Evolutionary conservation across 768 basidiomycete genomes (phyloP), one percentile per base, ranked within the genome.

Genomic region (Dacryopinax spathularia): DNA sequence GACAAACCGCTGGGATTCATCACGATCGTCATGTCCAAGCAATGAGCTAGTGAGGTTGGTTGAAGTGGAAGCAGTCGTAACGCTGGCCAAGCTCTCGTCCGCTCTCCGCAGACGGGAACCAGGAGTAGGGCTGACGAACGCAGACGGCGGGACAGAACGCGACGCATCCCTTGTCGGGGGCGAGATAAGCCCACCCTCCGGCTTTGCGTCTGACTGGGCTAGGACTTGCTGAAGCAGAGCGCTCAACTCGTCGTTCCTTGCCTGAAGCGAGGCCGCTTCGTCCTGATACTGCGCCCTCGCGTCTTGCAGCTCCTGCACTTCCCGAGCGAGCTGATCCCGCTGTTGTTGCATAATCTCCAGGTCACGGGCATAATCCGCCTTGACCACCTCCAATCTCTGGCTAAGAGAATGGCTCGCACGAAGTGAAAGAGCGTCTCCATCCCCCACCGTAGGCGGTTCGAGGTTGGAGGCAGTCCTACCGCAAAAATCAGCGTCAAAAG

Each of bases 191-290:
- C 25, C 18, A 18, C 25, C 25, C 18, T 25, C 48, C 3, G 13
- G 13, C 25, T 29, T 56, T 9, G 29, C 29, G 20, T 56, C 48
- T 9, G 48, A 56, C 48, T 56, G 48, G 15, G 48, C 48, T 9
- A 56, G 48, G 5, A 56, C 48, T 18, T 56, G 48, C 48, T 56
- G 25, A 56, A 56, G 89, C 43, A 97, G 82, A 72, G 92, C 88
- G 1, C 89, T 88, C 5, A 99, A 80, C 72, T 94, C 90, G 69
- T 94, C 92, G 75, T 98, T 98, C 59, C 92, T 84, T 5, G 85
- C 86, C 71, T 91, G 91, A 60, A 99, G 81, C 22, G 86, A 86
- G 0, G 91, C 87, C 0, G 92, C 89, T 76, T 99, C 96, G 70
- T 95, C 94, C 37, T 94, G 76, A 74, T 89, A 88, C 39, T 86